These are phyloP conservation scores for Neofusicoccum umdonicola DNA, from an alignment of 2,329 filamentous ascomycete species.

Conservation along the genomic window DNA sequence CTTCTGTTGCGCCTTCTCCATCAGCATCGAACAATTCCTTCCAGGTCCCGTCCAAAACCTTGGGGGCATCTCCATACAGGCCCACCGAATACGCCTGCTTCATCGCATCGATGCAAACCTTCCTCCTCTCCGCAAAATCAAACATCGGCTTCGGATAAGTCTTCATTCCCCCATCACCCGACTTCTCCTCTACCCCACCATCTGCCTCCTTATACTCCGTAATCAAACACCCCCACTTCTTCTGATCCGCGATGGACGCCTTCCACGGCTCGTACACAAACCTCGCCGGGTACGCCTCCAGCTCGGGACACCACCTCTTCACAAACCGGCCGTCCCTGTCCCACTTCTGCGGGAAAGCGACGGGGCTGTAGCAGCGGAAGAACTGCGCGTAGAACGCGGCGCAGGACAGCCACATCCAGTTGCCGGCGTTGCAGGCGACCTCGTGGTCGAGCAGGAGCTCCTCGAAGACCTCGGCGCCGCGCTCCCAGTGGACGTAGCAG, in stretches of 20 bases:
- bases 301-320: conserved; percentile 65
- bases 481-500: conserved; percentile 76
- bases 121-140: conserved; percentile 64
- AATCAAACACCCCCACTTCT: conserved; percentile 63
- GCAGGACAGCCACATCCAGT: conserved; percentile 77
- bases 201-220: conserved; percentile 44
- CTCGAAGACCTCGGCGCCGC: conserved; percentile 75
- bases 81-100: conserved; percentile 68
- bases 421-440: conserved; percentile 68
- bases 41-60: conserved; percentile 62
- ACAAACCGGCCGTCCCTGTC: conserved; percentile 67
- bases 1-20: conserved; percentile 26
- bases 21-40: conserved; percentile 48
- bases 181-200: conserved; percentile 22
- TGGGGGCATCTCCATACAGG: conserved; percentile 62
- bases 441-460: conserved; percentile 75
- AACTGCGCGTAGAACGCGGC: conserved; percentile 73
- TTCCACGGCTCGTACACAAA: conserved; percentile 81
- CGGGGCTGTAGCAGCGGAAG: conserved; percentile 67
- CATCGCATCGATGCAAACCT: conserved; percentile 64
- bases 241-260: conserved; percentile 66
- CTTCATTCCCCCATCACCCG: conserved; percentile 43
- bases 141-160: conserved; percentile 75
- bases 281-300: conserved; percentile 60
- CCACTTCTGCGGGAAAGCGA: conserved; percentile 74